These are phyloP conservation scores for Petrea volubilis DNA, from an alignment of 257 asterid species.

Conservation along the genomic window DNA sequence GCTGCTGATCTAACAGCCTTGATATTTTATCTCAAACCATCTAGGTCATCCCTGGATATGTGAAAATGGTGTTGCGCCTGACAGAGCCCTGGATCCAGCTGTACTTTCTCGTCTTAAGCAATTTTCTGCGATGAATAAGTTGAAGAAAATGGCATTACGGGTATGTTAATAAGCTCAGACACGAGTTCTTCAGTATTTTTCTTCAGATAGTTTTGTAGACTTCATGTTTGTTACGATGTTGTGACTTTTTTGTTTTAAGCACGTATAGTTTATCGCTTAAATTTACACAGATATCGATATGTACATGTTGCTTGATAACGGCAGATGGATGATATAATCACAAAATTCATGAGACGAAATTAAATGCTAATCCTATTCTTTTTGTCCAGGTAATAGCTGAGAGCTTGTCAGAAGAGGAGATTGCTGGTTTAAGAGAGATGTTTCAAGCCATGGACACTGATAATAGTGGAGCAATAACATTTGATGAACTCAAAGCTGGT, in stretches of 20 bases:
- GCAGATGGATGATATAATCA: background rate
- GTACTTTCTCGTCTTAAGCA: slow-evolving; percentile 80
- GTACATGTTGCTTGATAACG: slow-evolving; percentile 2
- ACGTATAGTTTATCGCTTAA: background rate
- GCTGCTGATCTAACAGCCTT: slow-evolving; percentile 12
- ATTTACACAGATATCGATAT: background rate
- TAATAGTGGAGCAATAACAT: slow-evolving; percentile 84
- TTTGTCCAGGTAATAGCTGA: slow-evolving; percentile 81
- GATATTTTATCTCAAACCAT: slow-evolving; percentile 5
- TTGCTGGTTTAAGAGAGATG: slow-evolving; percentile 87
- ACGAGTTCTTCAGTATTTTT: background rate
- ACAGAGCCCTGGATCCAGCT: slow-evolving; percentile 74
- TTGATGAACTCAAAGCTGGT: slow-evolving; percentile 89
- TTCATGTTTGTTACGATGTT: slow-evolving; percentile 12
- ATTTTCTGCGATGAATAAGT: slow-evolving; percentile 78
- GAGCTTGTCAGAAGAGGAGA: slow-evolving; percentile 90
- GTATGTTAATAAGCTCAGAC: slow-evolving; percentile 39
- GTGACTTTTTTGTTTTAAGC: slow-evolving; percentile 2
- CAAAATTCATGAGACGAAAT: slow-evolving; percentile 5
- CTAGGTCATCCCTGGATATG: slow-evolving; percentile 84
- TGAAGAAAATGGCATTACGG: slow-evolving; percentile 90
- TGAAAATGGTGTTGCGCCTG: slow-evolving; percentile 86
- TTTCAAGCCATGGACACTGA: slow-evolving; percentile 89
- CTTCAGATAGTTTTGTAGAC: background rate
- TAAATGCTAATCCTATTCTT: slow-evolving; percentile 19